phyloP scores from a whole-genome alignment of 139 green algal species.

The Chlamydomonas incerta region DNA sequence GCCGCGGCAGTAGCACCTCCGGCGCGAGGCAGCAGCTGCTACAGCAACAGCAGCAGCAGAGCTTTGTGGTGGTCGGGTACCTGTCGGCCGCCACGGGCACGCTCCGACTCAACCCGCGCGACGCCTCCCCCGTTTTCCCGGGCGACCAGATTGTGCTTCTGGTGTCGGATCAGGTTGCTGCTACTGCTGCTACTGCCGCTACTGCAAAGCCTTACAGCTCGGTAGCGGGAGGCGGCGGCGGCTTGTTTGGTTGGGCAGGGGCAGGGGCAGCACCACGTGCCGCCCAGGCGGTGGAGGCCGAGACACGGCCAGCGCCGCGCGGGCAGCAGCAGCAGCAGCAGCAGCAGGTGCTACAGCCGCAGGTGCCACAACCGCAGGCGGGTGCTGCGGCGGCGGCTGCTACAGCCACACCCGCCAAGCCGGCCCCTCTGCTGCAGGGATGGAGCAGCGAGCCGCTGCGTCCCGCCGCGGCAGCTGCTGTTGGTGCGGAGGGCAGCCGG shows the following conservation, averaged over 20 bases:
- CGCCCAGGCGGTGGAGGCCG: background rate
- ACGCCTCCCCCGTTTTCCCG: conserved; percentile 20
- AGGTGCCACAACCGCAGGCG: too few relatives aligned
- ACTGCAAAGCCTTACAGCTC: too few relatives aligned
- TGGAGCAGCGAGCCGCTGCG: conserved; percentile 9
- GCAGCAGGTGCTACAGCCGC: background rate
- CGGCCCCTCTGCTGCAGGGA: background rate
- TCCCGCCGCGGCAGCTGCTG: background rate
- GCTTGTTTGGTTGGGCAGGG: too few relatives aligned
- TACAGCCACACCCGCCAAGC: too few relatives aligned
- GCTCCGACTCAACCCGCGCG: conserved; percentile 24
- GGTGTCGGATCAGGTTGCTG: background rate
- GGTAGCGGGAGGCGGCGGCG: too few relatives aligned
- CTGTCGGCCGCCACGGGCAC: conserved; percentile 12
- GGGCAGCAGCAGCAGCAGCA: background rate
- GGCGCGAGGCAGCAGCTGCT: too few relatives aligned
- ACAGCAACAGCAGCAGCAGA: background rate
- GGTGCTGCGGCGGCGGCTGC: background rate
- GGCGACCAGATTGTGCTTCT: conserved; percentile 16
- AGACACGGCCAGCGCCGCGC: too few relatives aligned
- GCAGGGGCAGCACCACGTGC: too few relatives aligned
- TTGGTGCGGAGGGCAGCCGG: background rate
- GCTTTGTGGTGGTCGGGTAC: conserved; percentile 18
- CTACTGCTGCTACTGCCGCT: background rate
- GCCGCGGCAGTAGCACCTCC: too few relatives aligned